Evolutionary conservation across 805 yeast genomes (phyloP), one percentile per base, ranked within the genome.

Genomic region (Komagataella pastoris): DNA sequence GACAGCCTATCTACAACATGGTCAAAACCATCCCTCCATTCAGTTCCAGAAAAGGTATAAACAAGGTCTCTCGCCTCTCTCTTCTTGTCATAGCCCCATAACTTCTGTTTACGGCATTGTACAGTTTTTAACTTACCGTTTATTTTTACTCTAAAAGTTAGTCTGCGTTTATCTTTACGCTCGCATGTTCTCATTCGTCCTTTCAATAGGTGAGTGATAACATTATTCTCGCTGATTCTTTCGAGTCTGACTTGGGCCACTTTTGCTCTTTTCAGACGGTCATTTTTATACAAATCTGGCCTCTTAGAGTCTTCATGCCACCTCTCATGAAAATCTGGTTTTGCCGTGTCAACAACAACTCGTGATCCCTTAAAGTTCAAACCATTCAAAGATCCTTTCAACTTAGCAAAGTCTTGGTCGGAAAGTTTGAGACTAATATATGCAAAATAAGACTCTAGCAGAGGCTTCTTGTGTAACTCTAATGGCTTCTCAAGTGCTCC

Each of bases 51-150:
- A 62, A 77, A 90, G 51, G 71, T 70, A 65, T 72, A 76, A 0
- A 83, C 85, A 57, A 89, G 70, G 57, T 84, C 93, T 40, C 75
- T 73, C 2, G 74, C 63, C 2, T 74, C 70, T 58, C 77, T 83
- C 55, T 78, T 75, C 67, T 85, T 86, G 57, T 85, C 89, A 54
- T 79, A 75, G 3, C 98, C 98, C 99, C 99, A 91, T 46, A 93
- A 73, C 62, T 89, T 89, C 36, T 83, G 79, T 67, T 89, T 88
- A 58, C 75, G 76, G 57, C 83, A 71, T 58, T 77, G 78, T 52
- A 85, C 66, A 4, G 71, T 70, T 64, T 77, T 81, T 51, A 79
- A 66, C 48, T 66, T 75, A 6, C 83, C 88, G 59, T 76, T 79
- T 53, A 77, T 73, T 54, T 70, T 72, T 2, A 84, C 74, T 57